Base-by-base conservation (phyloP, 2,329 filamentous ascomycete genomes). In the Ophiostoma ips region DNA sequence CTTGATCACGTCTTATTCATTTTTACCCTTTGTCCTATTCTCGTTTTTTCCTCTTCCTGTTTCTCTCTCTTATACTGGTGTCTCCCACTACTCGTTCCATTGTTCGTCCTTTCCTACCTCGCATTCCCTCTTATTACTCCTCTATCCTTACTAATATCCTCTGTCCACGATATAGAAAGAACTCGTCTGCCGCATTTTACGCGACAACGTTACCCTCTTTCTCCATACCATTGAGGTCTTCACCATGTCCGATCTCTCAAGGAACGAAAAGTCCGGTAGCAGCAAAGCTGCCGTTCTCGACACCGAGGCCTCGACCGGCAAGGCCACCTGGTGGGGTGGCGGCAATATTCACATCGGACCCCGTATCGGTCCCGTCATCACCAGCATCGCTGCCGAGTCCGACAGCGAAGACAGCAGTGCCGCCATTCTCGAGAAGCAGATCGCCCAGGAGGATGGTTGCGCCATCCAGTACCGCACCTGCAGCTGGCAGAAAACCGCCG, bases 401-500 rank as follows among this genome's bases (percentile, higher is more conserved):
- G 68, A 72, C 40, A 67, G 62, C 45, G 67, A 70, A 18, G 66
- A 73, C 33, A 71, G 66, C 43, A 71, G 68, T 57, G 63, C 68
- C 37, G 69, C 68, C 15, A 75, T 77, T 43, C 62, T 77, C n/a
- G 62, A 66, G 55, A 72, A 71, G 66, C 88, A 94, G 67, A 77
- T 90, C 55, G 85, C 82, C 49, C 63, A 84, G 54, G 89, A 95
- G 64, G 75, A 79, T 28, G 81, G 79, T 48, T 81, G 84, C 64
- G 79, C 81, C 11, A 95, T 95, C 65, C 82, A 94, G 68, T 95
- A 95, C 64, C 76, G 89, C 53, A 94, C 88, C 36, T 95, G 89
- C 68, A 89, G 83, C 57, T 95, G 89, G 89, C 83, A 86, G 61
- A 95, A 95, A 83, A 95, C 89, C 49, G 87, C 89, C 0, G 87